A percentile compares a stretch with the other conserved stretches of the same genome.
Evolutionary conservation across 2,329 filamentous ascomycete species (phyloP).

Genomic region (Alternaria rosae): DNA sequence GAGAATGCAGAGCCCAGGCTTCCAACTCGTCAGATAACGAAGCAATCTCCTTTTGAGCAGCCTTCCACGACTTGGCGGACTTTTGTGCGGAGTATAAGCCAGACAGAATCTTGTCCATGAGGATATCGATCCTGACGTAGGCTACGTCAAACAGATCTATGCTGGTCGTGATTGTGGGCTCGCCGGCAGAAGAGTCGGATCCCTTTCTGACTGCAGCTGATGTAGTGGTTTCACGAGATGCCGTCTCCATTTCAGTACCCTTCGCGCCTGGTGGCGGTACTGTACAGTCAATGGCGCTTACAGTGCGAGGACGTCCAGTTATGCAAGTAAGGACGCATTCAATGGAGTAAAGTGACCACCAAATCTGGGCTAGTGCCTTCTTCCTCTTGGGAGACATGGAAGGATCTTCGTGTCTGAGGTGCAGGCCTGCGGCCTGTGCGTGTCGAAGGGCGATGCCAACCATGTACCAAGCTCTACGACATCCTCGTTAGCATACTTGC

Average conservation of each 20-base stretch:
- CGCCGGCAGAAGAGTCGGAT: neutral
- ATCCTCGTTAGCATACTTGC: slow-evolving; percentile 5
- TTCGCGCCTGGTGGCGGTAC: slow-evolving; percentile 21
- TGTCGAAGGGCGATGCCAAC: slow-evolving; percentile 47
- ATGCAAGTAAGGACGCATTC: slow-evolving; percentile 46
- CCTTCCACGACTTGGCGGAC: slow-evolving; percentile 44
- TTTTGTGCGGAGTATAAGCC: slow-evolving; percentile 44
- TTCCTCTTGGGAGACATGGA: slow-evolving; percentile 25
- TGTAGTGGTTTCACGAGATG: slow-evolving; percentile 5
- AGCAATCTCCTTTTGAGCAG: slow-evolving; percentile 30
- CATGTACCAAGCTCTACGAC: slow-evolving; percentile 46
- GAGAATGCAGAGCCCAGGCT: slow-evolving; percentile 29
- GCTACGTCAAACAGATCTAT: slow-evolving; percentile 3
- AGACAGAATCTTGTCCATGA: slow-evolving; percentile 24
- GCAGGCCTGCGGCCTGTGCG: slow-evolving; percentile 46
- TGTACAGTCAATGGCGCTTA: slow-evolving; percentile 41
- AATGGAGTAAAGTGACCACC: slow-evolving; percentile 49
- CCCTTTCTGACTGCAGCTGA: neutral
- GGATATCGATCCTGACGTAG: slow-evolving; percentile 18
- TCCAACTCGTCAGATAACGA: slow-evolving; percentile 38
- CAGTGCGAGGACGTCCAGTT: slow-evolving; percentile 45
- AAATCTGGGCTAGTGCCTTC: slow-evolving; percentile 43
- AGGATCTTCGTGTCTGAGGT: slow-evolving; percentile 42
- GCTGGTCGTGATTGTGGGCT: neutral
- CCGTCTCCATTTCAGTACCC: slow-evolving; percentile 2